These are phyloP conservation scores for Oryza nivara DNA, from an alignment of 176 grass and related monocot genomes.

Conservation along the genomic window DNA sequence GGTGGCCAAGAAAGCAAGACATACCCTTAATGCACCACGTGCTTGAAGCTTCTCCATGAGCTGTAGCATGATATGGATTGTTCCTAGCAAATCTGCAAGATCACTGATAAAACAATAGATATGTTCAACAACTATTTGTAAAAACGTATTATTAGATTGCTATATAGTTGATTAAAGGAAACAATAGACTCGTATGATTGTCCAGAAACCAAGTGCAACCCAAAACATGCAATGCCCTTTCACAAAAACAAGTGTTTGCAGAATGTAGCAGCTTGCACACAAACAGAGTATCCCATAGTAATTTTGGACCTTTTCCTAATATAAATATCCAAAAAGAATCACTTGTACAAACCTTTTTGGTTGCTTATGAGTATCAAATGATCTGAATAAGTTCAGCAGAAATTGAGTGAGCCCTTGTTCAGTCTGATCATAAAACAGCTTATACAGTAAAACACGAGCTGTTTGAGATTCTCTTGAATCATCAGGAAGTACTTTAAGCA, in stretches of 20 bases:
- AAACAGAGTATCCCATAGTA: not conserved
- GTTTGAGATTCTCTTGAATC: slow-evolving; percentile 86
- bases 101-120: slow-evolving; percentile 61
- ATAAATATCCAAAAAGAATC: slow-evolving; percentile 19
- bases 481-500: slow-evolving; percentile 80
- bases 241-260: slow-evolving; percentile 8
- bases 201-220: slow-evolving; percentile 24
- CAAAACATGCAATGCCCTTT: slow-evolving; percentile 14
- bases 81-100: slow-evolving; percentile 91
- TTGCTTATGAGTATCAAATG: slow-evolving; percentile 91
- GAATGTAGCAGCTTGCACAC: slow-evolving; percentile 16
- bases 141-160: not conserved
- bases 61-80: slow-evolving; percentile 86
- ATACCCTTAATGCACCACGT: slow-evolving; percentile 85
- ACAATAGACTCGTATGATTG: slow-evolving; percentile 7
- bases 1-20: slow-evolving; percentile 25
- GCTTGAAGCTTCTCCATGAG: slow-evolving; percentile 97
- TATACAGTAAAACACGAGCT: slow-evolving; percentile 84
- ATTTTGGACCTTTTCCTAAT: not conserved
- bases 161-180: slow-evolving; percentile 12
- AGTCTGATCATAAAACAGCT: slow-evolving; percentile 98
- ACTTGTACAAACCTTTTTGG: slow-evolving; percentile 76
- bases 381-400: slow-evolving; percentile 86
- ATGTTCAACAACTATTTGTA: slow-evolving; percentile 27
- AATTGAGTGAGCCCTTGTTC: slow-evolving; percentile 89